Percentiles rank a stretch among this genome's conserved stretches.
Evolutionary conservation across 768 basidiomycete genomes (phyloP).

Genomic region (Leccinum barrowsii): DNA sequence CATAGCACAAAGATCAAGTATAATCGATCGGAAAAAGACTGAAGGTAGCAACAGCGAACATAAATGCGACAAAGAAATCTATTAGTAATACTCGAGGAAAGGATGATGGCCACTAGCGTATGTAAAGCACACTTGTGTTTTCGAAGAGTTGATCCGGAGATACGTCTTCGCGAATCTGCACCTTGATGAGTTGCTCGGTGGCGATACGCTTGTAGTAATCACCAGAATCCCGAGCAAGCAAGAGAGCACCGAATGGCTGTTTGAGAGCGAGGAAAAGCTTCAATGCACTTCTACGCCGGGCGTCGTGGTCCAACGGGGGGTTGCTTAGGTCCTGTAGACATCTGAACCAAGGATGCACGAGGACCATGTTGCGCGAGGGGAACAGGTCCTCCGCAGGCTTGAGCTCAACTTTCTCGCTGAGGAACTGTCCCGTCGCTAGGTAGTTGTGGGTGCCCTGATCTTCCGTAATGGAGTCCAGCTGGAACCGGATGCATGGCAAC

Average conservation of each 20-base stretch:
- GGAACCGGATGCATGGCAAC: constrained; percentile 14
- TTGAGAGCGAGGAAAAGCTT: constrained; percentile 11
- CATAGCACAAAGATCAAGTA: too few species aligned
- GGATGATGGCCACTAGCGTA: background rate
- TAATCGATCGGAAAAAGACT: too few species aligned
- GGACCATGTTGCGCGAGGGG: constrained; percentile 9
- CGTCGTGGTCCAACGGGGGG: background rate
- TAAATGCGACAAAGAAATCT: too few species aligned
- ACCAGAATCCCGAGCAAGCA: constrained; percentile 3
- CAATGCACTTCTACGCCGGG: constrained; percentile 2
- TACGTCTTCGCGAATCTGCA: constrained; percentile 8
- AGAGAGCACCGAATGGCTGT: constrained; percentile 16
- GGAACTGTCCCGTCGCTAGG: constrained; percentile 10
- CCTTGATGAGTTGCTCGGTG: constrained; percentile 15
- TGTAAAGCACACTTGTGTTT: constrained; percentile 15
- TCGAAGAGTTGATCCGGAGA: constrained; percentile 6
- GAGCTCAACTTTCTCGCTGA: constrained; percentile 10
- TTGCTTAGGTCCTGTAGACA: constrained; percentile 12
- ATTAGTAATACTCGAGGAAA: too few species aligned
- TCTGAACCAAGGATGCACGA: constrained; percentile 20
- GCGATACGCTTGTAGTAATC: constrained; percentile 18
- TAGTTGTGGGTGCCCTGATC: constrained; percentile 5
- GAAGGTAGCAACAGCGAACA: too few species aligned
- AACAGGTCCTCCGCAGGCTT: constrained; percentile 8
- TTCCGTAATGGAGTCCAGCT: constrained; percentile 6